Percentiles rank a stretch among this genome's conserved stretches.
Conservation (phyloP, 208 protist genomes). For the Willaertia magna region DNA sequence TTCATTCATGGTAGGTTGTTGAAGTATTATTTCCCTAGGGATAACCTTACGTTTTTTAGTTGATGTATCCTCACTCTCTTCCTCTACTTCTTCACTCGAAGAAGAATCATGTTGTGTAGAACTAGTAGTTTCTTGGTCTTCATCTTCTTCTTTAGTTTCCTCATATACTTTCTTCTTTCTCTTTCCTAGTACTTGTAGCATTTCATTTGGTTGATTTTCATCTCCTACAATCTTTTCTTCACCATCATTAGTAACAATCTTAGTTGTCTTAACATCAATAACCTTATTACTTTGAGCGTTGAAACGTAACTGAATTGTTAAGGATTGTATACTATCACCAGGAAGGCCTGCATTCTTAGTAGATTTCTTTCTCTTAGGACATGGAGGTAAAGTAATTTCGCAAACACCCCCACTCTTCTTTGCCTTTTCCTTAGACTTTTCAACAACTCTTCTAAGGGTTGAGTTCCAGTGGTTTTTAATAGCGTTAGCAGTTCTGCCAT, state of each 20-base stretch:
- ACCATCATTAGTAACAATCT: neutral
- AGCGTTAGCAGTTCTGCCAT: slow-evolving; percentile 26
- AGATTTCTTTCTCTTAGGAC: neutral
- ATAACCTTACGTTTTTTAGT: neutral
- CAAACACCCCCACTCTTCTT: neutral
- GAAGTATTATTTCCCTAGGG: neutral
- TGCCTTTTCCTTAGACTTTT: neutral
- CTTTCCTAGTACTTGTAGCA: neutral
- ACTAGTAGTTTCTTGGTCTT: neutral
- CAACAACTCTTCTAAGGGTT: neutral
- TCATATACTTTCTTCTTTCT: neutral
- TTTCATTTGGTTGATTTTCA: neutral
- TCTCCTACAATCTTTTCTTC: neutral
- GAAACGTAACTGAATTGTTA: neutral
- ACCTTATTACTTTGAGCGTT: neutral
- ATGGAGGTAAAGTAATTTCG: neutral
- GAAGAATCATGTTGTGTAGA: neutral
- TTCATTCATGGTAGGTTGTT: too few species aligned
- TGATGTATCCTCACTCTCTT: neutral
- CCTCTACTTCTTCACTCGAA: neutral
- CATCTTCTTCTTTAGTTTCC: neutral
- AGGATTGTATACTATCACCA: neutral
- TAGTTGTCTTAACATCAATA: neutral
- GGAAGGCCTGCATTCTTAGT: neutral
- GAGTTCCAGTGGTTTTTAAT: slow-evolving; percentile 29